A percentile compares a stretch with the other conserved stretches of the same genome.
Evolutionary conservation across 1,284 basidiomycete species (phyloP).

Genomic region (Ganoderma lucidum): DNA sequence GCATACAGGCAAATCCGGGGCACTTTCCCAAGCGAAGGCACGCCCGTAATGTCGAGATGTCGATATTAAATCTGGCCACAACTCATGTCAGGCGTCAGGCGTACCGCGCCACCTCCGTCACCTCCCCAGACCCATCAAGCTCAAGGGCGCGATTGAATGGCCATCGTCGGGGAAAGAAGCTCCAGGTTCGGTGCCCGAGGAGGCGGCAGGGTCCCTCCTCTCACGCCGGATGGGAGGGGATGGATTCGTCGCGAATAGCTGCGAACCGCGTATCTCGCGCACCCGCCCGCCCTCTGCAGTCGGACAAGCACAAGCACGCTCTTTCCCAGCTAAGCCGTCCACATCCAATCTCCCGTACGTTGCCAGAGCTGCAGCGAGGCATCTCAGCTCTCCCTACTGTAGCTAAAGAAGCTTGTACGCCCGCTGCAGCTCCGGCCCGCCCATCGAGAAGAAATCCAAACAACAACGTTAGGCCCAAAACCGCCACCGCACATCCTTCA

Average conservation of each 20-base stretch:
- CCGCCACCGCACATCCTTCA: neutral
- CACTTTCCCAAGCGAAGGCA: neutral
- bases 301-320: neutral
- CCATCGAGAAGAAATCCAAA: neutral
- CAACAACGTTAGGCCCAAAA: neutral
- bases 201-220: neutral
- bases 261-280: conserved; percentile 11
- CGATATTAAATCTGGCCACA: neutral
- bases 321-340: neutral
- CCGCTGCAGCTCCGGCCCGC: neutral
- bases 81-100: neutral
- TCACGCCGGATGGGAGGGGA: neutral
- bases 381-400: neutral
- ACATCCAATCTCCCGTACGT: neutral
- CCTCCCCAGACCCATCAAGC: neutral
- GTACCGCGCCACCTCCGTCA: conserved; percentile 2
- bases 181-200: neutral
- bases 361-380: neutral
- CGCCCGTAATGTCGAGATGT: neutral
- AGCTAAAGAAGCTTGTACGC: neutral
- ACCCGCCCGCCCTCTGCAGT: neutral
- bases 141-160: conserved; percentile 4
- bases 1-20: neutral
- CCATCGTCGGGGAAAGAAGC: neutral
- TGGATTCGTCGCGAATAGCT: neutral